These are phyloP conservation scores for Microdochium bolleyi DNA, from an alignment of 2,329 filamentous ascomycete species.

Conservation along the genomic window DNA sequence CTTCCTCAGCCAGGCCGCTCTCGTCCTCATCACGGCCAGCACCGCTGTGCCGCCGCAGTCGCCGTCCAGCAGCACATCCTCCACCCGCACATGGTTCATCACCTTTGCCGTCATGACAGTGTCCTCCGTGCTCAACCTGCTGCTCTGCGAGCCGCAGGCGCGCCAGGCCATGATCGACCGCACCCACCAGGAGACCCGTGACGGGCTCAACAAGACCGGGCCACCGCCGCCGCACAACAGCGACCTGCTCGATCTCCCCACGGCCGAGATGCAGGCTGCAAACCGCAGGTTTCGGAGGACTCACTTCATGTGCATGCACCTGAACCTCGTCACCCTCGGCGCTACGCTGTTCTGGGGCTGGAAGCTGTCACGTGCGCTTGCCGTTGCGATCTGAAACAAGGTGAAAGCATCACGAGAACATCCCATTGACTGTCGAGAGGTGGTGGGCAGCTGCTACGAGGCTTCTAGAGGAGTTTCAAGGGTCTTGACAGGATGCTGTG, in stretches of 20 bases:
- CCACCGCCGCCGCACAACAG: background rate
- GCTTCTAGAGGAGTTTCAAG: too few relatives aligned
- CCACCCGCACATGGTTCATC: slow-evolving; percentile 1
- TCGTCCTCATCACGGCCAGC: slow-evolving; percentile 22
- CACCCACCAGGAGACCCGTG: slow-evolving; percentile 15
- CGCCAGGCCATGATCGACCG: slow-evolving; percentile 20
- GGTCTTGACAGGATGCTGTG: too few relatives aligned
- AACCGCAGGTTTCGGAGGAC: slow-evolving; percentile 22
- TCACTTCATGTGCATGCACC: slow-evolving; percentile 33
- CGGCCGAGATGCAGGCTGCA: slow-evolving; percentile 15
- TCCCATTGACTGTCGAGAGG: too few relatives aligned
- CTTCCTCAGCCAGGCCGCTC: slow-evolving; percentile 24
- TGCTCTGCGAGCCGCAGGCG: slow-evolving; percentile 28
- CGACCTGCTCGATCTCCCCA: too few relatives aligned
- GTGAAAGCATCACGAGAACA: too few relatives aligned
- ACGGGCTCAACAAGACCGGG: background rate
- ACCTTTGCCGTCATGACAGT: slow-evolving; percentile 20
- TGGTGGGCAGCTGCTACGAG: too few relatives aligned
- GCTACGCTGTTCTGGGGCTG: slow-evolving; percentile 21
- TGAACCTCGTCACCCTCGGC: slow-evolving; percentile 27
- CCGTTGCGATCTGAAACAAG: too few relatives aligned
- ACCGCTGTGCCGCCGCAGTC: slow-evolving; percentile 24
- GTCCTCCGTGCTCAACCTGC: slow-evolving; percentile 22
- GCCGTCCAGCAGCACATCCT: slow-evolving; percentile 10
- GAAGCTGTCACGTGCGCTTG: slow-evolving; percentile 15